Base-by-base conservation (phyloP, 345 rosid genomes). In the Rhizophora apiculata region DNA sequence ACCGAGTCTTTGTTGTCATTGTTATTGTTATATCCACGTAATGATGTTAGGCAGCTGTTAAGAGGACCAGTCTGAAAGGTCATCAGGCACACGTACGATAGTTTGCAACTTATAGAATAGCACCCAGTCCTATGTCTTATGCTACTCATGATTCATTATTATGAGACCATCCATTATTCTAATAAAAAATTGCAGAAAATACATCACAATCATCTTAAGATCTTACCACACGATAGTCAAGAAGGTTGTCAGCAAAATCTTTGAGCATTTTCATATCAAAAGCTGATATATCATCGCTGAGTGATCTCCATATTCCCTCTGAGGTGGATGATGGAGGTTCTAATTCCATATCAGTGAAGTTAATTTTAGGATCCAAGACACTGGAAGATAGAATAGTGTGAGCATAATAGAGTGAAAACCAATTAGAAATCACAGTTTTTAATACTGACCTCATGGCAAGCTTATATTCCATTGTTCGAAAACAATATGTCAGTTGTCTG, bases 401-500 rank as follows among this genome's bases (percentile, higher is more conserved):
- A 83, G 70, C 37, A 76, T 4, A 63, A 21, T 61, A 55, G 57
- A 66, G 55, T 24, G 55, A 69, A 62, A 54, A 63, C 46, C 27
- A 29, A n/a, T 60, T 55, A 55, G 46, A 58, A 34, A 43, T 4
- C 22, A 78, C 72, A 58, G 52, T 6, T 66, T 71, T 73, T 24
- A 60, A 64, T 49, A 65, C 78, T 73, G 37, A 88, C 99, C 96
- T 96, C 99, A 92, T 87, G 43, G 88, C 92, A 81, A 96, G 97
- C 78, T 90, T 96, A 68, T 85, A 89, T 61, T 96, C 98, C 94
- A 96, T 87, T 67, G 72, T 69, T 64, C 80, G 82, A 75, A 92
- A 90, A 76, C 81, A 75, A 64, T 79, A 69, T 71, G 22, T 63
- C 67, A 95, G 71, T 18, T 84, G 84, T 71, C 89, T 82, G 54